Percentiles rank a stretch among this genome's conserved stretches.
These are phyloP conservation scores for Penicillium samsonianum DNA, from an alignment of 495 filamentous ascomycete species.

Conservation along the genomic window DNA sequence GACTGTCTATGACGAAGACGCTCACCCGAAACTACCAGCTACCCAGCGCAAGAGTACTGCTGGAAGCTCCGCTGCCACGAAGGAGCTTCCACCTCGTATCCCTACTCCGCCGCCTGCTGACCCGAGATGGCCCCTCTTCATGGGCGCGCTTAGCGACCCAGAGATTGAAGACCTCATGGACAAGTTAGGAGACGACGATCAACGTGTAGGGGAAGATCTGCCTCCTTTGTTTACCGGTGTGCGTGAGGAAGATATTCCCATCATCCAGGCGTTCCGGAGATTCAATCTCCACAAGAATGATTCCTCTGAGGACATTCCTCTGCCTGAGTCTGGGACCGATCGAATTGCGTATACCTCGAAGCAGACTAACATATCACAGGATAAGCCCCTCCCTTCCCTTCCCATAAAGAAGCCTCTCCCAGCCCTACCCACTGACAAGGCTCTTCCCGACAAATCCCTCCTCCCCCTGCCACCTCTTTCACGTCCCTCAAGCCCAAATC, in stretches of 20 bases:
- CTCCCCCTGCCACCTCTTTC: background rate
- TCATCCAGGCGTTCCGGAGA: background rate
- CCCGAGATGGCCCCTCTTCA: background rate
- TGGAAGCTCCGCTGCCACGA: background rate
- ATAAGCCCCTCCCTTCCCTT: background rate
- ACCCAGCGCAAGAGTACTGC: background rate
- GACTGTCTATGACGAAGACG: background rate
- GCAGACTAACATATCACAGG: background rate
- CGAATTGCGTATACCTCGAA: background rate
- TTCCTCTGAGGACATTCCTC: background rate
- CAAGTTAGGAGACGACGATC: background rate
- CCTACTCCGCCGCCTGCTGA: background rate
- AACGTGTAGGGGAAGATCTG: background rate
- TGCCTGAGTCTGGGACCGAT: too few relatives aligned
- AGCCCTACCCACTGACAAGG: background rate
- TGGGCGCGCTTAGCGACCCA: background rate
- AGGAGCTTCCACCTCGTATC: background rate
- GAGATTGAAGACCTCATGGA: background rate
- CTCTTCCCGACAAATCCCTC: background rate
- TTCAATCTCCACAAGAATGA: constrained; percentile 1
- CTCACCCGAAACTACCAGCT: background rate
- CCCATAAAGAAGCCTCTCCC: background rate
- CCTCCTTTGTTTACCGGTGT: background rate
- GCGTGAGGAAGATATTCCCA: background rate
- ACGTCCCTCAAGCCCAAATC: background rate